phyloP scores from a whole-genome alignment of 352 stramenopile species.

The Phytophthora brassicae region DNA sequence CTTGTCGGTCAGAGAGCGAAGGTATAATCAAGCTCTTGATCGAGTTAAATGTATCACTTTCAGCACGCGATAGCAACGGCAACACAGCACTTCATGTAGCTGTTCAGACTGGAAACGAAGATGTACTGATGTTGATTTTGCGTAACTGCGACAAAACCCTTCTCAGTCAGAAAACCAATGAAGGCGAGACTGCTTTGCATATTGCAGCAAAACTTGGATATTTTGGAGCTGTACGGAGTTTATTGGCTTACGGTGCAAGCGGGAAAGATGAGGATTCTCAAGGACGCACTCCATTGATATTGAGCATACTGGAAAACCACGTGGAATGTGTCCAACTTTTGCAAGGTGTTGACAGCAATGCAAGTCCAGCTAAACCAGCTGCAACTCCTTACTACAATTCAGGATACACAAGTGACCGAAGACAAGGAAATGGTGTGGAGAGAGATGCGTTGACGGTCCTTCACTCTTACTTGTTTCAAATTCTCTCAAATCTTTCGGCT shows the following conservation, averaged over 20 bases:
- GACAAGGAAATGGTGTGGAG: slow-evolving; percentile 12
- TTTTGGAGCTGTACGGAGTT: slow-evolving; percentile 36
- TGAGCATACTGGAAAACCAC: slow-evolving; percentile 75
- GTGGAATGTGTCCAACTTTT: slow-evolving; percentile 66
- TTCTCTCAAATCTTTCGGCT: slow-evolving; percentile 18
- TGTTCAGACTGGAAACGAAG: slow-evolving; percentile 78
- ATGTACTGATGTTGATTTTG: slow-evolving; percentile 77
- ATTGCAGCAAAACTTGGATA: slow-evolving; percentile 68
- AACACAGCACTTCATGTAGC: slow-evolving; percentile 88
- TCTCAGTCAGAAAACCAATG: slow-evolving; percentile 86
- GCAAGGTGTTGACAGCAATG: slow-evolving; percentile 32
- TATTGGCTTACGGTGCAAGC: slow-evolving; percentile 48
- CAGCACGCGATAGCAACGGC: slow-evolving; percentile 70
- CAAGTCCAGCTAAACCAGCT: slow-evolving; percentile 6
- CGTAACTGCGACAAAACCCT: slow-evolving; percentile 57
- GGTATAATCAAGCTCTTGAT: slow-evolving; percentile 50
- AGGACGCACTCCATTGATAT: slow-evolving; percentile 58
- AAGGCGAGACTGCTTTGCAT: slow-evolving; percentile 89
- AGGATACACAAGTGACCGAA: slow-evolving; percentile 1
- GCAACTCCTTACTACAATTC: slow-evolving; percentile 13
- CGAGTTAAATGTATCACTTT: slow-evolving; percentile 59
- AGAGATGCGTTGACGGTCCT: slow-evolving; percentile 31
- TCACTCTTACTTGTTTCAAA: slow-evolving; percentile 29
- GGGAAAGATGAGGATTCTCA: slow-evolving; percentile 54
- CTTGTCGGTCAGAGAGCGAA: slow-evolving; percentile 43